Conservation (phyloP, 2,329 filamentous ascomycete species). For the Pseudopyricularia javanii region DNA sequence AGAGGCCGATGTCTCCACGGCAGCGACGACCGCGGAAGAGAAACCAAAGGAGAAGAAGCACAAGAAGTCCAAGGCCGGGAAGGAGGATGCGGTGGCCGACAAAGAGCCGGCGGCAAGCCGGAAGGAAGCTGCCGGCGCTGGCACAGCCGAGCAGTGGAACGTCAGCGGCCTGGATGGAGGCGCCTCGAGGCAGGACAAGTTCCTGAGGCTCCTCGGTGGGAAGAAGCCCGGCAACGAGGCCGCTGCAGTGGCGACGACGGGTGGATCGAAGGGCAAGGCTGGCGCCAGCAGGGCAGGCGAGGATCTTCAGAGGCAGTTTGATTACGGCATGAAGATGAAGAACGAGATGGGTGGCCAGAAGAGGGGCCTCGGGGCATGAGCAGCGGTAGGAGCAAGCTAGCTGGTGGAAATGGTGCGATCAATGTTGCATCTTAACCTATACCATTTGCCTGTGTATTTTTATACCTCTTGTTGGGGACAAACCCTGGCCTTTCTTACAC, state of each 20-base stretch:
- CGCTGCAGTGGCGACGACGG: slow-evolving; percentile 4
- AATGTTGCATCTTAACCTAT: background rate
- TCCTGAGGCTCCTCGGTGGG: slow-evolving; percentile 41
- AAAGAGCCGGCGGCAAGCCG: slow-evolving; percentile 11
- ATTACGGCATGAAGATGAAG: slow-evolving; percentile 43
- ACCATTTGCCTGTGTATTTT: background rate
- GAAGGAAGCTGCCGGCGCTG: slow-evolving; percentile 10
- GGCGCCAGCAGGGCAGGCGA: slow-evolving; percentile 12
- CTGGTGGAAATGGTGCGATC: background rate
- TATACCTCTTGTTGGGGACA: no score
- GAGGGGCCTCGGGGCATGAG: slow-evolving; percentile 40
- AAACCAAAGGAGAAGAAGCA: slow-evolving; percentile 12
- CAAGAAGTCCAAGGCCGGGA: slow-evolving; percentile 27
- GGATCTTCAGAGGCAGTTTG: slow-evolving; percentile 45
- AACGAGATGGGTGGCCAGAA: slow-evolving; percentile 34
- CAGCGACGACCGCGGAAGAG: slow-evolving; percentile 11
- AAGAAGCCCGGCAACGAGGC: slow-evolving; percentile 27
- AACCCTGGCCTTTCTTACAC: no score
- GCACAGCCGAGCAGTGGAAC: slow-evolving; percentile 35
- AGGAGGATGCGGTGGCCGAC: slow-evolving; percentile 14
- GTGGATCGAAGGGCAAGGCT: background rate
- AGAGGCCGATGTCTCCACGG: slow-evolving; percentile 14
- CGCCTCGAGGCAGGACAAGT: slow-evolving; percentile 38
- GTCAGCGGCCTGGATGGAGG: slow-evolving; percentile 38
- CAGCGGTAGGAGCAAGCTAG: no score